Evolutionary conservation across 306 rosid species (phyloP).

Genomic region (Elaeagnus macrophylla): DNA sequence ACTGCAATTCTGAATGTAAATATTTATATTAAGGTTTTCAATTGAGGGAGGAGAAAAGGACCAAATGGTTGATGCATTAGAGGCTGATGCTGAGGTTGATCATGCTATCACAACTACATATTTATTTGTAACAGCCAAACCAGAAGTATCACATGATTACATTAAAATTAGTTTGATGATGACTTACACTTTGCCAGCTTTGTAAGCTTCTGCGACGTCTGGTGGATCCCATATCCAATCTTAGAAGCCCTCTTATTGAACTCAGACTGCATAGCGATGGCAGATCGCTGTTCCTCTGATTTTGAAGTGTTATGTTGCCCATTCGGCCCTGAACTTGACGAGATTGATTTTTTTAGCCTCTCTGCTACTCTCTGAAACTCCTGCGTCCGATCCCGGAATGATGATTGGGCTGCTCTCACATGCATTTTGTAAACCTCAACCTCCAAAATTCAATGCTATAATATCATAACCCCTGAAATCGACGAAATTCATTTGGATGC

Average conservation of each 20-base stretch:
- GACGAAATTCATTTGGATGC: not conserved
- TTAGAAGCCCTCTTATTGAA: constrained; percentile 82
- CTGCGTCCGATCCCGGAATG: constrained; percentile 72
- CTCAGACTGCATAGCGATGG: constrained; percentile 61
- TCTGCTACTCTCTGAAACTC: constrained; percentile 69
- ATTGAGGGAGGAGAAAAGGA: too few species aligned
- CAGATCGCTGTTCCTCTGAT: constrained; percentile 67
- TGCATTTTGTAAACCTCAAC: constrained; percentile 36
- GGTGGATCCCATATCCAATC: constrained; percentile 87
- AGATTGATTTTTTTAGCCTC: constrained; percentile 58
- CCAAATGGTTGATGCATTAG: too few species aligned
- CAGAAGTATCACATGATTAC: too few species aligned
- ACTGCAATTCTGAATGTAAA: too few species aligned
- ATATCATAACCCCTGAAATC: constrained; percentile 27
- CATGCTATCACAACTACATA: too few species aligned
- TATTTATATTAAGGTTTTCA: too few species aligned
- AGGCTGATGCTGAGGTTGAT: too few species aligned
- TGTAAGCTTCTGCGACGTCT: constrained; percentile 87
- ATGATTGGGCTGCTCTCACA: constrained; percentile 53
- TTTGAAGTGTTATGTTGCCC: constrained; percentile 51
- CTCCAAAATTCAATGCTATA: constrained; percentile 22
- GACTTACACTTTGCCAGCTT: constrained; percentile 81
- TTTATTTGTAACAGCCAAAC: not conserved
- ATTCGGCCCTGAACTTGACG: constrained; percentile 38
- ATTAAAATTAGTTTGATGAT: constrained; percentile 2